phyloP scores from a whole-genome alignment of 2,329 filamentous ascomycete genomes.

The Colletotrichum sp. region DNA sequence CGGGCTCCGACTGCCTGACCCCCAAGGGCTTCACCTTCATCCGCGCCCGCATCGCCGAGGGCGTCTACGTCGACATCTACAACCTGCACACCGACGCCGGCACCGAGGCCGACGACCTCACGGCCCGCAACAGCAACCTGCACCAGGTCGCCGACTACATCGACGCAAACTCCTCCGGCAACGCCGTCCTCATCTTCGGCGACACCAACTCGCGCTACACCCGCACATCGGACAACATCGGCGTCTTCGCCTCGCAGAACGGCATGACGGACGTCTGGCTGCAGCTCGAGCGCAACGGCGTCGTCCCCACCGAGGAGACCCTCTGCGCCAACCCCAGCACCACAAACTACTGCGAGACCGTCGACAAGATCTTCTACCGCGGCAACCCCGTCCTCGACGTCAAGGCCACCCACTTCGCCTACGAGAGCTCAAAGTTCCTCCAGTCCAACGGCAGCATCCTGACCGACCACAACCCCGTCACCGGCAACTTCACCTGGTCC shows the following conservation, averaged over 20 bases:
- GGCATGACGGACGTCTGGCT: constrained; percentile 66
- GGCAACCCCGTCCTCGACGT: constrained; percentile 51
- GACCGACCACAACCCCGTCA: constrained; percentile 69
- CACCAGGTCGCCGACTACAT: constrained; percentile 65
- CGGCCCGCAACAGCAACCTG: constrained; percentile 63
- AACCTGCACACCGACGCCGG: constrained; percentile 73
- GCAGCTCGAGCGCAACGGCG: constrained; percentile 53
- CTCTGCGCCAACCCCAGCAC: constrained; percentile 64
- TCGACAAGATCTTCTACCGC: constrained; percentile 71
- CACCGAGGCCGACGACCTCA: constrained; percentile 54
- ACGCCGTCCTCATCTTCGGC: constrained; percentile 67
- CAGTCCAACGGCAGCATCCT: constrained; percentile 61
- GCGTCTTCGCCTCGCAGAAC: constrained; percentile 54
- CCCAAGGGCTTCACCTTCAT: constrained; percentile 75
- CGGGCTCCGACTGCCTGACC: constrained; percentile 65
- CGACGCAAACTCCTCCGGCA: constrained; percentile 58
- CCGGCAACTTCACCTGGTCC: constrained; percentile 57
- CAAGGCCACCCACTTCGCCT: constrained; percentile 55
- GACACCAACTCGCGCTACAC: constrained; percentile 72
- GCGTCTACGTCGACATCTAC: constrained; percentile 66
- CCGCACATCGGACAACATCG: constrained; percentile 56
- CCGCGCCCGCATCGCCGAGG: constrained; percentile 56
- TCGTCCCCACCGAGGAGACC: constrained; percentile 47
- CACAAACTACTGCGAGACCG: constrained; percentile 63
- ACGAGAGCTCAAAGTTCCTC: constrained; percentile 62